phyloP scores from a whole-genome alignment of 2,329 filamentous ascomycete genomes.

The Sodiomyces alkalinus region DNA sequence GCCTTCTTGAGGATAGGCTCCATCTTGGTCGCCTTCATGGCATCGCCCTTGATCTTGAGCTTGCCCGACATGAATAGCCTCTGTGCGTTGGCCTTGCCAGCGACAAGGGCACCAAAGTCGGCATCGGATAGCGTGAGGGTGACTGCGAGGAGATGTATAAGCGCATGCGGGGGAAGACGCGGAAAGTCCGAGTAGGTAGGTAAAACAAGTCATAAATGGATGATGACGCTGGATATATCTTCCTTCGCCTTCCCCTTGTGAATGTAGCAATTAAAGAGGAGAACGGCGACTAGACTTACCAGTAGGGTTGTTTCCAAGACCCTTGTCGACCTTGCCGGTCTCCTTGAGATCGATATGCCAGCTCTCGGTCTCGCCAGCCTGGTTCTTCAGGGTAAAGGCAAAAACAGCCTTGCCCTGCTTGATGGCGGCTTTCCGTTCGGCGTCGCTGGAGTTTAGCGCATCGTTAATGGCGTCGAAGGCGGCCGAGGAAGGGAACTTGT shows the following conservation, averaged over 20 bases:
- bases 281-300: too few relatives aligned
- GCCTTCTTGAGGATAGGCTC: slow-evolving; percentile 86
- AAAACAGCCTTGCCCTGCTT: slow-evolving; percentile 81
- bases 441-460: slow-evolving; percentile 51
- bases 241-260: too few relatives aligned
- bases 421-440: slow-evolving; percentile 73
- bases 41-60: slow-evolving; percentile 93
- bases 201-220: too few relatives aligned
- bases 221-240: too few relatives aligned
- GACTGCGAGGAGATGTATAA: slow-evolving; percentile 39
- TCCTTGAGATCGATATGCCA: slow-evolving; percentile 97
- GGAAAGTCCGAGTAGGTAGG: too few relatives aligned
- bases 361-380: slow-evolving; percentile 58
- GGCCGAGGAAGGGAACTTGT: slow-evolving; percentile 74
- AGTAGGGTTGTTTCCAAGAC: slow-evolving; percentile 65
- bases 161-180: background rate
- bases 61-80: slow-evolving; percentile 96
- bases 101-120: slow-evolving; percentile 72
- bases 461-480: slow-evolving; percentile 81
- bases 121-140: slow-evolving; percentile 73
- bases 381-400: slow-evolving; percentile 86
- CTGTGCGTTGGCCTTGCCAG: slow-evolving; percentile 87
- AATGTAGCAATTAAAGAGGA: background rate
- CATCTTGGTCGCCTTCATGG: slow-evolving; percentile 98
- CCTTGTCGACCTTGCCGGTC: slow-evolving; percentile 67